Conservation (phyloP, 805 yeast genomes). For the Hanseniaspora valbyensis region DNA sequence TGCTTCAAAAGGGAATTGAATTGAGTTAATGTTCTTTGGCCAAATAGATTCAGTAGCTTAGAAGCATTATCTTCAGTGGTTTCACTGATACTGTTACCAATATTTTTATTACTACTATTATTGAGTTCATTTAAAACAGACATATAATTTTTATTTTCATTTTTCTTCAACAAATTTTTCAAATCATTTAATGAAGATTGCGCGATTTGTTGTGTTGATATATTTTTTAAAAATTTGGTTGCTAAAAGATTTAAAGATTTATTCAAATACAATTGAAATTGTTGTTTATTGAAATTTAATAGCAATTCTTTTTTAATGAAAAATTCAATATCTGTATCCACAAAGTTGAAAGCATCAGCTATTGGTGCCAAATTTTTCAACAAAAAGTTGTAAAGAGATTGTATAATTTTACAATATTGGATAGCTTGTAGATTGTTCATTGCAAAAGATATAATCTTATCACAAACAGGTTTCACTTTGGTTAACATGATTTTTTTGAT, state of each 20-base stretch:
- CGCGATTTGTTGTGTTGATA: neutral
- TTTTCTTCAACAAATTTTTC: conserved; percentile 20
- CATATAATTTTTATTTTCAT: conserved; percentile 24
- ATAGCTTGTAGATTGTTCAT: neutral
- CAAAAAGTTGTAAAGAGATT: conserved; percentile 2
- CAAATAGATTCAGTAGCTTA: conserved; percentile 4
- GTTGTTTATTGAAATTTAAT: neutral
- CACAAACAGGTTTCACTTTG: conserved; percentile 6
- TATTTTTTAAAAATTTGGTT: neutral
- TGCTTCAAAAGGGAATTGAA: conserved; percentile 10
- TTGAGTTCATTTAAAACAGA: conserved; percentile 2
- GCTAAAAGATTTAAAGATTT: conserved; percentile 6
- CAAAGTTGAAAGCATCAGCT: neutral
- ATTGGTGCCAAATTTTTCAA: neutral
- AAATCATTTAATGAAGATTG: conserved; percentile 20
- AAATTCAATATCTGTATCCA: neutral
- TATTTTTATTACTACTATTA: conserved; percentile 21
- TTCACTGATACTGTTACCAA: neutral
- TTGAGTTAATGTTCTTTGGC: conserved; percentile 7
- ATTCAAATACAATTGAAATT: conserved; percentile 6
- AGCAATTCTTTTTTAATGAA: conserved; percentile 6
- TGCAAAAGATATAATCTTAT: neutral
- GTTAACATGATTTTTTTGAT: neutral
- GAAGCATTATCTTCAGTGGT: neutral
- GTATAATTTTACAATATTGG: neutral